phyloP scores from a whole-genome alignment of 306 rosid genomes.

The Erythrophleum fordii region DNA sequence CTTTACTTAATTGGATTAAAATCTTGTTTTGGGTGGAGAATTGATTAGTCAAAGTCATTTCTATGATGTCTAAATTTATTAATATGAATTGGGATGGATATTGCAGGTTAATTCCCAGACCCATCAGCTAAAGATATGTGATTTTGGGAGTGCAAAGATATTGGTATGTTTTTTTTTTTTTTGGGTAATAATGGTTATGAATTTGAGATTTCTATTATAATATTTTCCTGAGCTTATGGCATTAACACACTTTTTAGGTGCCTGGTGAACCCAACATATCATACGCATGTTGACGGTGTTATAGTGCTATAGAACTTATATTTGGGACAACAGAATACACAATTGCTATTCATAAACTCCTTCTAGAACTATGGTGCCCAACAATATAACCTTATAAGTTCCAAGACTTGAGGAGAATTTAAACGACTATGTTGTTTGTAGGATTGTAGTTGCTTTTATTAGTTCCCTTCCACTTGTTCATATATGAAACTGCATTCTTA shows the following conservation, averaged over 20 bases:
- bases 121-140: conserved; percentile 93
- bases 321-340: conserved; percentile 97
- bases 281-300: conserved; percentile 90
- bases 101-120: conserved; percentile 79
- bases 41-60: neutral
- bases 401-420: no score
- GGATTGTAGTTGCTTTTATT: no score
- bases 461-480: no score
- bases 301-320: conserved; percentile 96
- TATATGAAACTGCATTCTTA: no score
- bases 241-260: conserved; percentile 56
- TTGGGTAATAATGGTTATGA: no score
- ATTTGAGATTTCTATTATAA: conserved; percentile 18
- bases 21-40: conserved; percentile 2
- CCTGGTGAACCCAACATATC: conserved; percentile 99
- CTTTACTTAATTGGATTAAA: conserved; percentile 2
- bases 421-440: no score
- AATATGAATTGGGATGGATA: conserved; percentile 25
- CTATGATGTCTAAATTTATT: conserved; percentile 10
- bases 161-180: conserved; percentile 60
- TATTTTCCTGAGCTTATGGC: conserved; percentile 27
- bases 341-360: conserved; percentile 92
- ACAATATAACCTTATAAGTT: no score
- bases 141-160: no score
- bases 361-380: conserved; percentile 65